Evolutionary conservation across 2,329 filamentous ascomycete species (phyloP).

Genomic region (Fonsecaea monophora): DNA sequence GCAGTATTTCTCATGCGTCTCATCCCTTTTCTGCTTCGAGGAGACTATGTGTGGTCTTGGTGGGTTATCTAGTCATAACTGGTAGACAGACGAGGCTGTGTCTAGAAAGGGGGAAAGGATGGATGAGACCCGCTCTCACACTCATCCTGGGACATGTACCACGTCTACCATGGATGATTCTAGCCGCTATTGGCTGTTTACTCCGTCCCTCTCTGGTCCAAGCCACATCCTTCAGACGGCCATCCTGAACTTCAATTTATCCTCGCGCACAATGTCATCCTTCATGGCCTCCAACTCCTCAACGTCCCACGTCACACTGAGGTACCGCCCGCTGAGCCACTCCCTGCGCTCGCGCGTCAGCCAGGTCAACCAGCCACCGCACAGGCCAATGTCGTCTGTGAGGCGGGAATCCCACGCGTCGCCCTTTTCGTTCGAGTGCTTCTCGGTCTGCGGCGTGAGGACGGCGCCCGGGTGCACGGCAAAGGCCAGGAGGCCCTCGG

Average conservation of each 20-base stretch:
- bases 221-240: slow-evolving; percentile 11
- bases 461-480: slow-evolving; percentile 34
- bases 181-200: background rate
- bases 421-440: slow-evolving; percentile 26
- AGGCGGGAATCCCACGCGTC: slow-evolving; percentile 31
- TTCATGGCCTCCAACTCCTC: slow-evolving; percentile 37
- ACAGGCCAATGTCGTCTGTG: slow-evolving; percentile 37
- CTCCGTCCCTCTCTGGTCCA: background rate
- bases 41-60: too few species aligned
- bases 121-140: background rate
- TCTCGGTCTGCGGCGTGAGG: slow-evolving; percentile 30
- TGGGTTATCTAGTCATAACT: background rate
- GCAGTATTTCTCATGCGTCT: too few species aligned
- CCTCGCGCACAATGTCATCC: slow-evolving; percentile 36
- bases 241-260: slow-evolving; percentile 51
- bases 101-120: background rate
- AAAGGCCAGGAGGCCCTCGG: slow-evolving; percentile 25
- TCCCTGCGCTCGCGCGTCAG: slow-evolving; percentile 40
- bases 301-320: slow-evolving; percentile 39
- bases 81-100: background rate
- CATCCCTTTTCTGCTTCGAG: too few species aligned
- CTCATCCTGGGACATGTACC: background rate
- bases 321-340: slow-evolving; percentile 33
- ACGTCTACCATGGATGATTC: background rate
- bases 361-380: slow-evolving; percentile 41